phyloP scores from a whole-genome alignment of 345 rosid genomes.

The Cardamine resedifolia region DNA sequence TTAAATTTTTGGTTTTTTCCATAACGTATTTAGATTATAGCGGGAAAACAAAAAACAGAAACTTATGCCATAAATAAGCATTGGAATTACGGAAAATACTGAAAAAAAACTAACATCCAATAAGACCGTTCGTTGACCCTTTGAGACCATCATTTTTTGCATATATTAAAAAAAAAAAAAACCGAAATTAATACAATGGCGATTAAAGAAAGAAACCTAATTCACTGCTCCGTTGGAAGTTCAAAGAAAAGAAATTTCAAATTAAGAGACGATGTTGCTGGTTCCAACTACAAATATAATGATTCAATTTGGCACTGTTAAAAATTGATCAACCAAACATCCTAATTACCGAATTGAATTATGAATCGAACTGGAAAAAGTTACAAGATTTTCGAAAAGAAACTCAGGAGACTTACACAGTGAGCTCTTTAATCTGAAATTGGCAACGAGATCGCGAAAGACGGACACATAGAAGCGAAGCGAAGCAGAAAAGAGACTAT shows the following conservation, averaged over 20 bases:
- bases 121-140: not conserved
- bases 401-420: conserved; percentile 1
- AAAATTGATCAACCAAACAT: not conserved
- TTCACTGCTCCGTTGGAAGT: not conserved
- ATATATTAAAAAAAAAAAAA: not conserved
- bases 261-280: not conserved
- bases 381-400: not conserved
- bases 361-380: not conserved
- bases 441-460: not conserved
- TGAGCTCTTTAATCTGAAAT: conserved; percentile 1
- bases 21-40: not conserved
- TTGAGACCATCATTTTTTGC: not conserved
- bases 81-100: not conserved
- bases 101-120: too few relatives aligned
- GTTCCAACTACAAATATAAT: not conserved
- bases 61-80: not conserved
- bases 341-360: not conserved
- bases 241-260: not conserved
- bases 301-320: not conserved
- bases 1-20: not conserved
- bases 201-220: conserved; percentile 5
- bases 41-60: not conserved
- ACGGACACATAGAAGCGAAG: not conserved
- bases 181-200: not conserved
- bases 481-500: not conserved